A percentile compares a stretch with the other conserved stretches of the same genome.
Conservation (phyloP, 2,329 filamentous ascomycete species). For the Dissoconium aciculare region DNA sequence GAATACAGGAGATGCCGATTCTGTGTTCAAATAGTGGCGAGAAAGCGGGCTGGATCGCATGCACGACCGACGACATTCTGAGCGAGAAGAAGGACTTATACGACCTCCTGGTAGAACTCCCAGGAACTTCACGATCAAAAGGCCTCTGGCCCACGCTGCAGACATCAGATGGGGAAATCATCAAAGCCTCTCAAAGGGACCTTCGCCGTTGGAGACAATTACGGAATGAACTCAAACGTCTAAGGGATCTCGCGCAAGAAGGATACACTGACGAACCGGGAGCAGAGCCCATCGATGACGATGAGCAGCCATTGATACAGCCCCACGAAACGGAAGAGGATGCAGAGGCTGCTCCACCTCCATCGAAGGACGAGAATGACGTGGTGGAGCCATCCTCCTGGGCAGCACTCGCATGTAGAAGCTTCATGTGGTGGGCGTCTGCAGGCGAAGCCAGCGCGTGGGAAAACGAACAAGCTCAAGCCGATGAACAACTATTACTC, state of each 20-base stretch:
- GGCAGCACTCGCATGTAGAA: conserved; percentile 63
- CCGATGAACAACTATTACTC: conserved; percentile 31
- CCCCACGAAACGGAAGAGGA: conserved; percentile 5
- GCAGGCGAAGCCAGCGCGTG: conserved; percentile 55
- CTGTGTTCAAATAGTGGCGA: conserved; percentile 43
- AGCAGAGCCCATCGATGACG: conserved; percentile 4
- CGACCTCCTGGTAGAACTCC: conserved; percentile 76
- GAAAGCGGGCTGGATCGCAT: conserved; percentile 66
- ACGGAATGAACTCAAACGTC: conserved; percentile 23
- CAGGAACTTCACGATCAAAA: neutral
- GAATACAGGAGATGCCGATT: conserved; percentile 79
- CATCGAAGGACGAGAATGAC: conserved; percentile 15
- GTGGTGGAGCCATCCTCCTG: conserved; percentile 44
- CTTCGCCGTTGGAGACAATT: conserved; percentile 36
- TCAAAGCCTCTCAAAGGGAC: conserved; percentile 85
- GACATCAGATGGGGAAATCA: conserved; percentile 48
- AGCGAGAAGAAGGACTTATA: conserved; percentile 74
- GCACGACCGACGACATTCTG: conserved; percentile 88
- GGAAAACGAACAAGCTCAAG: conserved; percentile 39
- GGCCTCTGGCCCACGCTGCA: conserved; percentile 50
- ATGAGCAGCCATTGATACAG: conserved; percentile 12
- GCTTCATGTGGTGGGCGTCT: conserved; percentile 84
- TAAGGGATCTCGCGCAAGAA: conserved; percentile 23
- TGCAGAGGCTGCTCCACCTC: conserved; percentile 8
- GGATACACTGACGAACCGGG: conserved; percentile 14